phyloP scores from a whole-genome alignment of 2,329 filamentous ascomycete species.

The Colletotrichum limetticola region DNA sequence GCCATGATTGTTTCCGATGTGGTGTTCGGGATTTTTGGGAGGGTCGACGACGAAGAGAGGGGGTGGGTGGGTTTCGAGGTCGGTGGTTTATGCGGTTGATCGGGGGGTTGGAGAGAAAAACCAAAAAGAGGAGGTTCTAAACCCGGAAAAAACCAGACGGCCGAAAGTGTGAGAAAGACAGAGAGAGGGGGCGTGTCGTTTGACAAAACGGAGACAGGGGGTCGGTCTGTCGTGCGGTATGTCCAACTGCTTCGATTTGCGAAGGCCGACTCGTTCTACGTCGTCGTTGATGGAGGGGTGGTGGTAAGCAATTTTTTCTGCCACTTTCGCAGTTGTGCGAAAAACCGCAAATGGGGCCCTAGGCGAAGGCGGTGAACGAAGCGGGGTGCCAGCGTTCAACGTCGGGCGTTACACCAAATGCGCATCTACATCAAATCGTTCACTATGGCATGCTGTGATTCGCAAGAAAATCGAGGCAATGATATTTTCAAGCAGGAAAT shows the following conservation, averaged over 20 bases:
- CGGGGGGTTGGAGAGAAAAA: conserved; percentile 31
- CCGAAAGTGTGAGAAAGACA: conserved; percentile 20
- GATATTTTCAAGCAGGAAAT: too few species aligned
- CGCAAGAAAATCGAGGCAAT: too few species aligned
- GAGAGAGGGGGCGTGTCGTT: conserved; percentile 30
- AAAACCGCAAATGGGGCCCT: conserved; percentile 42
- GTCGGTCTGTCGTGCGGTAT: conserved; percentile 33
- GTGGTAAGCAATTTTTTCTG: conserved; percentile 34
- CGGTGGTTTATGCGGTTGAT: conserved; percentile 26
- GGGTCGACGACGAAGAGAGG: conserved; percentile 23
- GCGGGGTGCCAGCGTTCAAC: background rate
- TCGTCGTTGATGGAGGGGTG: conserved; percentile 31
- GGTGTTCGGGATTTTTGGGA: background rate
- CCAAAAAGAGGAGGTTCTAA: conserved; percentile 34
- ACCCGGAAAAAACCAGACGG: conserved; percentile 34
- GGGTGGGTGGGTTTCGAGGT: conserved; percentile 30
- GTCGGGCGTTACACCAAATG: background rate
- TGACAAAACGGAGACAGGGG: conserved; percentile 34
- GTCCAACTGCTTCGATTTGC: conserved; percentile 27
- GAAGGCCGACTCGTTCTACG: conserved; percentile 22
- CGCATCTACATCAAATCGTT: background rate
- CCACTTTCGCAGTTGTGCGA: conserved; percentile 31
- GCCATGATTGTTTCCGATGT: conserved; percentile 41
- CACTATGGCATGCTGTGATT: background rate
- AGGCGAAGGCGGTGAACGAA: conserved; percentile 50